Conservation (phyloP, 768 basidiomycete species). For the Sistotremastrum niveocremeum region DNA sequence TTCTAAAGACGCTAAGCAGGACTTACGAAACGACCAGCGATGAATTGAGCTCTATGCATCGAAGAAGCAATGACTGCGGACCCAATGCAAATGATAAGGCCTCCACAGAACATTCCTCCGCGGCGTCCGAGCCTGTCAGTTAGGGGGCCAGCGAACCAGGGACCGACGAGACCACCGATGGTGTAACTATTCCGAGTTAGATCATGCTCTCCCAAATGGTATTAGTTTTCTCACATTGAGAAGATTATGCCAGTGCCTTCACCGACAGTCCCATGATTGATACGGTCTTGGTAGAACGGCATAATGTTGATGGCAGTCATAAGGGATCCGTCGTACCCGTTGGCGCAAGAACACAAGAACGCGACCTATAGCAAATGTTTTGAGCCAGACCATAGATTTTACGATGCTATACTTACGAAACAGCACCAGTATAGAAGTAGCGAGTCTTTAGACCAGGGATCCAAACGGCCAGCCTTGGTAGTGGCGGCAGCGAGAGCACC, state of each 20-base stretch:
- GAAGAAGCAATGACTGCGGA: slow-evolving; percentile 33
- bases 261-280: slow-evolving; percentile 11
- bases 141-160: slow-evolving; percentile 17
- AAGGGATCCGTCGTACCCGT: slow-evolving; percentile 14
- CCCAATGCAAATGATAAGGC: slow-evolving; percentile 18
- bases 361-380: neutral
- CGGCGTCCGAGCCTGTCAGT: slow-evolving; percentile 19
- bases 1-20: neutral
- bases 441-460: slow-evolving; percentile 14
- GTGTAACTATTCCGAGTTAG: slow-evolving; percentile 4
- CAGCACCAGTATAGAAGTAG: slow-evolving; percentile 13
- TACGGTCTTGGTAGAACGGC: slow-evolving; percentile 11
- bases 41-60: slow-evolving; percentile 30
- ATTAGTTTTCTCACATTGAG: slow-evolving; percentile 10
- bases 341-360: slow-evolving; percentile 16
- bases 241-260: slow-evolving; percentile 13
- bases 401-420: slow-evolving; percentile 7
- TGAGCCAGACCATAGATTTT: neutral
- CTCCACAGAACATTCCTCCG: slow-evolving; percentile 18
- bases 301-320: slow-evolving; percentile 11
- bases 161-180: slow-evolving; percentile 15
- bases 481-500: slow-evolving; percentile 13
- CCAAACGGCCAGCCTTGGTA: slow-evolving; percentile 8
- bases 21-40: slow-evolving; percentile 30
- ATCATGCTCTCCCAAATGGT: too few relatives aligned